A percentile compares a stretch with the other conserved stretches of the same genome.
Evolutionary conservation across 768 basidiomycete species (phyloP).

Genomic region (Boletales sp.): DNA sequence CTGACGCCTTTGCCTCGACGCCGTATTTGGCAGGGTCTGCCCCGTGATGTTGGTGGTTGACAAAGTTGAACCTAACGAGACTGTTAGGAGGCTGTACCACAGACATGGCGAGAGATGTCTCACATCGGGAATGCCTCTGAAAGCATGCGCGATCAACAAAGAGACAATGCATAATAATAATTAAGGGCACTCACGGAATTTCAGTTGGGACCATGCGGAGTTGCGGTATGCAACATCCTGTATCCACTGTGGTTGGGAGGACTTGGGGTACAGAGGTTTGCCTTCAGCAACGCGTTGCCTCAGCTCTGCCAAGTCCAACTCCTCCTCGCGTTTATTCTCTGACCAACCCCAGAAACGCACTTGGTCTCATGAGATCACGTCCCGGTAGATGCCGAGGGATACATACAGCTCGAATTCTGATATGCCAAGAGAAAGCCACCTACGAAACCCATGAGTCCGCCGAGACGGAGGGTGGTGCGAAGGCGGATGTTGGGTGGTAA

Average conservation of each 20-base stretch:
- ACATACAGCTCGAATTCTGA: slow-evolving; percentile 81
- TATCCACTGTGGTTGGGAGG: slow-evolving; percentile 78
- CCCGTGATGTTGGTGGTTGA: slow-evolving; percentile 86
- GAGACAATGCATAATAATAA: slow-evolving; percentile 1
- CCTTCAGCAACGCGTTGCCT: slow-evolving; percentile 71
- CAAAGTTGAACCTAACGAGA: slow-evolving; percentile 84
- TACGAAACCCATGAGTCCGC: slow-evolving; percentile 76
- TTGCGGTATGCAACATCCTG: slow-evolving; percentile 85
- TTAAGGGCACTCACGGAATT: slow-evolving; percentile 63
- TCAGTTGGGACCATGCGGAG: slow-evolving; percentile 90
- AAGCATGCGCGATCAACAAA: slow-evolving; percentile 12
- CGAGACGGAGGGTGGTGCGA: slow-evolving; percentile 45
- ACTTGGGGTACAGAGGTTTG: slow-evolving; percentile 83
- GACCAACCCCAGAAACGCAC: slow-evolving; percentile 96
- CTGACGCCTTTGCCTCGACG: slow-evolving; percentile 30
- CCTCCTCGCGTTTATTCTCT: slow-evolving; percentile 82
- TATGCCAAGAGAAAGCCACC: slow-evolving; percentile 94
- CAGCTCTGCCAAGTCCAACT: slow-evolving; percentile 74
- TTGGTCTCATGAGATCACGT: slow-evolving; percentile 29
- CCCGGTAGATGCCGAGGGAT: slow-evolving; percentile 5
- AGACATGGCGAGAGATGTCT: slow-evolving; percentile 23
- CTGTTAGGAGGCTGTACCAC: slow-evolving; percentile 4
- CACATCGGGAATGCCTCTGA: slow-evolving; percentile 76
- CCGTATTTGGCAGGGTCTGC: slow-evolving; percentile 81
- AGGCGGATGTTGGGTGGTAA: slow-evolving; percentile 34